Percentiles rank a stretch among this genome's conserved stretches.
These are phyloP conservation scores for Handroanthus guayacan DNA, from an alignment of 257 asterid species.

Conservation along the genomic window DNA sequence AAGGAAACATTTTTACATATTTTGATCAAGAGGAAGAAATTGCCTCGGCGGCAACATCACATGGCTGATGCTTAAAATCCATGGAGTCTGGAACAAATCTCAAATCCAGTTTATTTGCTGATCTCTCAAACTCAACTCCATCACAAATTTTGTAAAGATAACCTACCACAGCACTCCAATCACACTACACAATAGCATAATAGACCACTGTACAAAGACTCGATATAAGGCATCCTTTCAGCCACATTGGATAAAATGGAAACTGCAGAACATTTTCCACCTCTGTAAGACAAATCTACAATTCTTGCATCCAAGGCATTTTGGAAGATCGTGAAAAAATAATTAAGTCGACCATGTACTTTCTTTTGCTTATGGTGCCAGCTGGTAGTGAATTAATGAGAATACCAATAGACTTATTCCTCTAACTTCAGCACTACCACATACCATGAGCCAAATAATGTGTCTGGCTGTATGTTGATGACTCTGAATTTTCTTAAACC, in stretches of 20 bases:
- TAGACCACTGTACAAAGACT: conserved; percentile 37
- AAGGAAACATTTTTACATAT: not conserved
- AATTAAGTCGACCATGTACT: not conserved
- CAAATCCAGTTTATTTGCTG: conserved; percentile 87
- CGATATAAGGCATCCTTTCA: not conserved
- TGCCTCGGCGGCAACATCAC: conserved; percentile 91
- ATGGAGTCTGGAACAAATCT: conserved; percentile 91
- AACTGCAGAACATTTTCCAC: not conserved
- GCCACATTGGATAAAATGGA: not conserved
- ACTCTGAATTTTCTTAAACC: not conserved
- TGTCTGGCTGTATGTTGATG: not conserved
- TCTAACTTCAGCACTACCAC: not conserved
- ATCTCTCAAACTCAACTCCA: conserved; percentile 93
- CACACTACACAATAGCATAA: conserved; percentile 88
- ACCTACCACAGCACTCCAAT: conserved; percentile 91
- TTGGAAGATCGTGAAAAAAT: not conserved
- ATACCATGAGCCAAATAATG: not conserved
- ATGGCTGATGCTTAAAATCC: conserved; percentile 86
- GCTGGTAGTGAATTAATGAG: not conserved
- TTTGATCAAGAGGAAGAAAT: conserved; percentile 28
- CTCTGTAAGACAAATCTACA: not conserved
- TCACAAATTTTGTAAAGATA: conserved; percentile 83
- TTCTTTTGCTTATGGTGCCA: not conserved
- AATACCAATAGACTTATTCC: not conserved
- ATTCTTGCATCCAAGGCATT: not conserved